Evolutionary conservation across 352 stramenopile genomes (phyloP).

Genomic region (Peronosclerospora sorghi): DNA sequence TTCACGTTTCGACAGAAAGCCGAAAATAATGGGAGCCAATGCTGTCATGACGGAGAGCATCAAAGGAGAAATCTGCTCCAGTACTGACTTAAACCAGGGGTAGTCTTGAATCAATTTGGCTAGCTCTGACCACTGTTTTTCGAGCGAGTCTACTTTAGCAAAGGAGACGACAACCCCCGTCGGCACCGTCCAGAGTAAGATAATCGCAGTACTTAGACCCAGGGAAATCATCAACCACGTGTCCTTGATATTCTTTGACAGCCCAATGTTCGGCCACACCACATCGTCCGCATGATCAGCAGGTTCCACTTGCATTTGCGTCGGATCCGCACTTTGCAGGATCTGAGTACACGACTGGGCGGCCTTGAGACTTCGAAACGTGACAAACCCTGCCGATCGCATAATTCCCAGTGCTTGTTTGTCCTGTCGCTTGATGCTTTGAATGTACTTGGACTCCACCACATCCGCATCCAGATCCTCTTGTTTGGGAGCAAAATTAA

Average conservation of each 20-base stretch:
- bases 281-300: constrained; percentile 56
- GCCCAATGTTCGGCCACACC: constrained; percentile 71
- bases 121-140: constrained; percentile 39
- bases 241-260: constrained; percentile 63
- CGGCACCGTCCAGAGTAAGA: constrained; percentile 77
- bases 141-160: constrained; percentile 49
- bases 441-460: constrained; percentile 54
- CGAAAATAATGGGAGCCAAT: constrained; percentile 76
- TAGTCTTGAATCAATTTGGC: constrained; percentile 35
- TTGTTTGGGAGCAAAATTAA: constrained; percentile 25
- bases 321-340: constrained; percentile 59
- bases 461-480: constrained; percentile 21
- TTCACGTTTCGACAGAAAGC: constrained; percentile 69
- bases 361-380: constrained; percentile 61
- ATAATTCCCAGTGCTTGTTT: constrained; percentile 46
- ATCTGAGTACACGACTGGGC: constrained; percentile 73
- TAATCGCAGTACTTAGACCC: constrained; percentile 48
- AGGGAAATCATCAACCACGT: constrained; percentile 61
- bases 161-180: constrained; percentile 69
- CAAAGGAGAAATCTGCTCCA: constrained; percentile 67
- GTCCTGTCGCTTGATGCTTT: constrained; percentile 28
- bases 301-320: constrained; percentile 57
- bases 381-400: constrained; percentile 66
- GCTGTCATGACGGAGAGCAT: constrained; percentile 73
- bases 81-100: constrained; percentile 53